phyloP scores from a whole-genome alignment of 2,329 filamentous ascomycete genomes.

The Chrysosphaeria jannelii region DNA sequence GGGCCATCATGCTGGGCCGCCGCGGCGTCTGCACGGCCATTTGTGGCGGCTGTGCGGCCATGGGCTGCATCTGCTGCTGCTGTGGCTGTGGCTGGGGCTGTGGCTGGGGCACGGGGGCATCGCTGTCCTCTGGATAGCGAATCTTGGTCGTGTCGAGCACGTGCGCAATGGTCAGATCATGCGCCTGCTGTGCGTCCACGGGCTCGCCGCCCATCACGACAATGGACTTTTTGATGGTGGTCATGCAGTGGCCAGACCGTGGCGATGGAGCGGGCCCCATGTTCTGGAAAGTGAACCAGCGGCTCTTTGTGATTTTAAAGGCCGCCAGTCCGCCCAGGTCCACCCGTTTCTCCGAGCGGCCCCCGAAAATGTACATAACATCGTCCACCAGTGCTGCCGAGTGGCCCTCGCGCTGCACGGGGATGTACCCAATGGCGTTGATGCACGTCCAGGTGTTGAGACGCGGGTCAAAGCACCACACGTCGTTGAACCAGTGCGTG shows the following conservation, averaged over 20 bases:
- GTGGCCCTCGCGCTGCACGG: constrained; percentile 75
- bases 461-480: constrained; percentile 80
- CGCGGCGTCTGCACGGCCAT: too few species aligned
- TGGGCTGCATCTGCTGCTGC: too few species aligned
- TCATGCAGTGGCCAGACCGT: constrained; percentile 93
- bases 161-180: constrained; percentile 70
- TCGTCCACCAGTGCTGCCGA: constrained; percentile 82
- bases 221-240: constrained; percentile 70
- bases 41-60: too few species aligned
- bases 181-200: constrained; percentile 54
- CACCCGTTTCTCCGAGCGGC: constrained; percentile 71
- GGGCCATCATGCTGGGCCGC: constrained; percentile 5
- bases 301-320: constrained; percentile 38
- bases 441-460: constrained; percentile 62
- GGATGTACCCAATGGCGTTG: constrained; percentile 94
- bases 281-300: constrained; percentile 99
- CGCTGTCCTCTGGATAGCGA: constrained; percentile 61
- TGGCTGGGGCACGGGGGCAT: too few species aligned
- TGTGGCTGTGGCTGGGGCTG: constrained; percentile 4
- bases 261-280: constrained; percentile 92
- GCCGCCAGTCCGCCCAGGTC: constrained; percentile 85
- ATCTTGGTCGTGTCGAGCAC: constrained; percentile 89
- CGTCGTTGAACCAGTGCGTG: constrained; percentile 92
- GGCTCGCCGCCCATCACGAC: constrained; percentile 85
- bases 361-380: constrained; percentile 98